Base-by-base conservation (phyloP, 1,139 yeast genomes). In the Sugiyamaella novakii region DNA sequence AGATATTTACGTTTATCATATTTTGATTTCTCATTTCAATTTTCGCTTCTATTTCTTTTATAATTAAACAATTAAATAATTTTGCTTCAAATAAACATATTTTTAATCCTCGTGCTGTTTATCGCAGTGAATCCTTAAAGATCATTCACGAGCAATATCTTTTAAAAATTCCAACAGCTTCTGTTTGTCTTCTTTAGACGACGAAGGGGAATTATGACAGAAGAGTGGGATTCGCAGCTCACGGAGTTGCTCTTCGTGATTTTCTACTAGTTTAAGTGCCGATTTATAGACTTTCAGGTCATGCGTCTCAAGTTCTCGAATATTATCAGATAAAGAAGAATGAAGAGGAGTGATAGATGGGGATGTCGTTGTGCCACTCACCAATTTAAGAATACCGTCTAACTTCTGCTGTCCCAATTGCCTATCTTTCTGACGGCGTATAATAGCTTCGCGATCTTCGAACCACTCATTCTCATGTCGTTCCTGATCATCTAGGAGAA, bases 211-310 rank as follows among this genome's bases (percentile, higher is more conserved):
- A 18, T 19, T 29, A 5, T 15, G 5, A 28, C 65, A 60, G 38
- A 63, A 61, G 24, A 63, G 52, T 3, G 67, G 67, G 11, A 63
- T 56, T 5, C 52, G 43, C 28, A 61, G 54, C 30, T 57, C 59
- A 7, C 41, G 42, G 38, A 63, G 51, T 21, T 50, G 49, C 28
- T 47, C 49, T n/a, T 41, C 37, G 14, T 59, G 59, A 10, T 54
- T 42, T 6, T 41, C 46, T 2, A 54, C 56, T 38, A 61, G 42
- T 19, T 47, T 46, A 17, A 46, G 42, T 15, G 54, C 43, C 21
- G 51, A 43, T 29, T 43, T 42, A 41, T 62, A 59, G 1, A 62
- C 54, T 35, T 52, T 50, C 12, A 45, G 25, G 31, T 61, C 63
- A 29, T 51, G 51, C 8, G 40, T 46, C 4, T 45, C 56, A n/a